Conservation (phyloP, 768 basidiomycete genomes). For the Boletus pseudo-olivaceus region DNA sequence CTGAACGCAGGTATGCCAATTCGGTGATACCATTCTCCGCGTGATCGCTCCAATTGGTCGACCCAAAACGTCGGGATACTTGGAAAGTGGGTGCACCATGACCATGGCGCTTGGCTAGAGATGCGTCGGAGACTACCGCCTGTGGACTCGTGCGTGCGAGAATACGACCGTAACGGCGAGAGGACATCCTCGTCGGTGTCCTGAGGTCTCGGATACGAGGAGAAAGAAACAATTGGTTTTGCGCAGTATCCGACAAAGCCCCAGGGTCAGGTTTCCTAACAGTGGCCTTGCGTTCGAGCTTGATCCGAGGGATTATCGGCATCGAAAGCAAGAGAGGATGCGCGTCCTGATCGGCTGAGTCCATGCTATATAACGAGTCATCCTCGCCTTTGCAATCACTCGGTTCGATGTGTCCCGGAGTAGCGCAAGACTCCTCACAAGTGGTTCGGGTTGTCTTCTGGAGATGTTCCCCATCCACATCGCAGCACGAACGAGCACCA, state of each 20-base stretch:
- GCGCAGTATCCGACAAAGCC: neutral
- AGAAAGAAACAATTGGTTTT: conserved; percentile 14
- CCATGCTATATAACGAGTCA: conserved; percentile 23
- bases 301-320: conserved; percentile 28
- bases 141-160: neutral
- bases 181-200: conserved; percentile 12
- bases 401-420: neutral
- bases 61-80: neutral
- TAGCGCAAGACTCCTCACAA: neutral
- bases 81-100: neutral
- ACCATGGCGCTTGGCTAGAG: neutral
- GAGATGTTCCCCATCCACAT: neutral
- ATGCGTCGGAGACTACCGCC: neutral
- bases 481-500: neutral
- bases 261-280: conserved; percentile 10
- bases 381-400: conserved; percentile 7
- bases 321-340: conserved; percentile 25
- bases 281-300: conserved; percentile 26
- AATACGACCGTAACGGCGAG: conserved; percentile 15
- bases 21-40: neutral
- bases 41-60: neutral
- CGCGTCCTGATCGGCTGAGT: conserved; percentile 24
- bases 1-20: neutral
- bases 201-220: conserved; percentile 17
- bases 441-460: neutral